A percentile compares a stretch with the other conserved stretches of the same genome.
These are phyloP conservation scores for Mycena amicta DNA, from an alignment of 768 basidiomycete species.

Conservation along the genomic window DNA sequence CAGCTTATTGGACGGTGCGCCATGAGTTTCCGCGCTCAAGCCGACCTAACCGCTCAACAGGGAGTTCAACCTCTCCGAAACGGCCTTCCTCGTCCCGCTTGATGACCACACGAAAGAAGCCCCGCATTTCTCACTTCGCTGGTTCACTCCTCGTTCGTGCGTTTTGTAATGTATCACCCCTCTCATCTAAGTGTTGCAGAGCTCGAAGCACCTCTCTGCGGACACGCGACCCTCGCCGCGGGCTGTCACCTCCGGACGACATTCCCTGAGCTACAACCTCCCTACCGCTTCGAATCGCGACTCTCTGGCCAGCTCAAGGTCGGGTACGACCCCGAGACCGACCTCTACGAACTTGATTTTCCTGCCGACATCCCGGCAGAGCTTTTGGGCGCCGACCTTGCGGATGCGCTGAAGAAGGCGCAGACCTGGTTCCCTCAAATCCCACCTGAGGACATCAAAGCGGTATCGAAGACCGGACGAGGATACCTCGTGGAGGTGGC, in stretches of 20 bases:
- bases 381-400: not conserved
- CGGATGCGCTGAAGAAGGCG: slow-evolving; percentile 3
- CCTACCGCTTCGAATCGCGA: slow-evolving; percentile 21
- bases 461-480: slow-evolving; percentile 3
- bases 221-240: slow-evolving; percentile 19
- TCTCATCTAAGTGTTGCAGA: not conserved
- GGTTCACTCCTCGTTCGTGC: slow-evolving; percentile 17
- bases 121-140: slow-evolving; percentile 19
- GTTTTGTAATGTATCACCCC: not conserved
- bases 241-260: slow-evolving; percentile 10
- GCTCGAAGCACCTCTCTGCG: slow-evolving; percentile 17
- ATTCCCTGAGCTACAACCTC: slow-evolving; percentile 15
- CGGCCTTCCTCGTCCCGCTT: slow-evolving; percentile 18
- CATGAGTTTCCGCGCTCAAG: not conserved
- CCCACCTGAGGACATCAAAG: slow-evolving; percentile 10
- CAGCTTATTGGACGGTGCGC: slow-evolving; percentile 18
- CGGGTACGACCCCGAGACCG: slow-evolving; percentile 5
- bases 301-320: slow-evolving; percentile 16
- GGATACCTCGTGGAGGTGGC: slow-evolving; percentile 16
- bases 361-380: slow-evolving; percentile 15
- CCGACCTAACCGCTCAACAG: not conserved
- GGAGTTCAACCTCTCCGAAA: slow-evolving; percentile 22
- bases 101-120: slow-evolving; percentile 15
- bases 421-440: slow-evolving; percentile 16
- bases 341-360: slow-evolving; percentile 20